Evolutionary conservation across 2,329 filamentous ascomycete genomes (phyloP).

Genomic region (Fusarium albidum): DNA sequence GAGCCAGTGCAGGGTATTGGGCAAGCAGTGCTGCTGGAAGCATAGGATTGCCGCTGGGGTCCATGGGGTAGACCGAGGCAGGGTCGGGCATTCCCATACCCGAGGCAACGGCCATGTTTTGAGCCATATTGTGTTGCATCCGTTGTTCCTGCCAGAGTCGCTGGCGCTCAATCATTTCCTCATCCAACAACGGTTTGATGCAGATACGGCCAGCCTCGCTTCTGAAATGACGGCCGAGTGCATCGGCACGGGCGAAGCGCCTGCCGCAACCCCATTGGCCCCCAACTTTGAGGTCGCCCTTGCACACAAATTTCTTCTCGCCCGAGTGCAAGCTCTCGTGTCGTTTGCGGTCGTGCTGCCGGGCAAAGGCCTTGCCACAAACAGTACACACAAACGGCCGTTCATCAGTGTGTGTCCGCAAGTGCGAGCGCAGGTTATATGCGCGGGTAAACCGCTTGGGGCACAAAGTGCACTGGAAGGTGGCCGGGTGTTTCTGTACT

Average conservation of each 20-base stretch:
- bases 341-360: constrained; percentile 95
- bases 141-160: constrained; percentile 77
- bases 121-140: constrained; percentile 70
- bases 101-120: constrained; percentile 64
- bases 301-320: constrained; percentile 98
- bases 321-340: constrained; percentile 96
- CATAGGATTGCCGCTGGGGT: constrained; percentile 65
- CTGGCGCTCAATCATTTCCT: constrained; percentile 87
- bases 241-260: constrained; percentile 93
- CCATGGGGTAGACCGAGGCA: constrained; percentile 63
- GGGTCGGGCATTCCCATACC: constrained; percentile 67
- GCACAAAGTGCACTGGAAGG: constrained; percentile 92
- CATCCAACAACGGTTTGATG: constrained; percentile 95
- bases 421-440: constrained; percentile 94
- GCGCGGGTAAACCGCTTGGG: constrained; percentile 96
- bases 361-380: constrained; percentile 95
- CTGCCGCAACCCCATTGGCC: constrained; percentile 93
- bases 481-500: constrained; percentile 97
- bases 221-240: constrained; percentile 91
- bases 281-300: constrained; percentile 83
- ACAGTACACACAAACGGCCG: constrained; percentile 96
- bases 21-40: constrained; percentile 89
- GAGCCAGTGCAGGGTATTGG: constrained; percentile 93
- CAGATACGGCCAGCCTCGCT: constrained; percentile 95
- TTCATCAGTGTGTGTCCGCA: constrained; percentile 97